Conservation (phyloP, 106 monocot genomes). For the Vanilla planifolia region DNA sequence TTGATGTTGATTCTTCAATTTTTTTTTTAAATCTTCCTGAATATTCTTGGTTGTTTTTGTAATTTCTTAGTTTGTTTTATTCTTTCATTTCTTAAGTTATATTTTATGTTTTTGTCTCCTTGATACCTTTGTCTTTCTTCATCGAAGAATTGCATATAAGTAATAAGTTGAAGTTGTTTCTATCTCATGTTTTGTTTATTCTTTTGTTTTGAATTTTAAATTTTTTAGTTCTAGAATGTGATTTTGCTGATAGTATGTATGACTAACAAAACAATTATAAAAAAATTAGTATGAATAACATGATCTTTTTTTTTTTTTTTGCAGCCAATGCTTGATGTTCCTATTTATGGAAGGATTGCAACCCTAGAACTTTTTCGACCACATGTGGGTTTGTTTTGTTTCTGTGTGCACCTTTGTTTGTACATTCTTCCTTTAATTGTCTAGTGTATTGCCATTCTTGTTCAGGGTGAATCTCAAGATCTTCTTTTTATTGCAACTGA, state of each 20-base stretch:
- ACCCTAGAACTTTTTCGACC: constrained; percentile 98
- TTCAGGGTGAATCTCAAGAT: constrained; percentile 93
- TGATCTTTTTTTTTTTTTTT: constrained; percentile 12
- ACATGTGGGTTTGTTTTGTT: constrained; percentile 48
- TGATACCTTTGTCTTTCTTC: too few relatives aligned
- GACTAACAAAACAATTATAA: too few relatives aligned
- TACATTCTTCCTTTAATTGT: background rate
- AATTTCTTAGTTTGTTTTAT: background rate
- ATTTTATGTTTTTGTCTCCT: too few relatives aligned
- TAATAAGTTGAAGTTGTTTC: too few relatives aligned
- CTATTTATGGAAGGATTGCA: constrained; percentile 98
- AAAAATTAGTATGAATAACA: too few relatives aligned
- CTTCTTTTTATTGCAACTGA: constrained; percentile 97
- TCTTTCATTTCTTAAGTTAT: constrained; percentile 2
- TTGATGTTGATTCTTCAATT: background rate
- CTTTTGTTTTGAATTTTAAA: too few relatives aligned
- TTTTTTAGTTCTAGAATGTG: too few relatives aligned
- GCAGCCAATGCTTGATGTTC: constrained; percentile 99
- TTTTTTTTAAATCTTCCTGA: background rate
- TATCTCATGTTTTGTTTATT: too few relatives aligned
- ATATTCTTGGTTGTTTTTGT: background rate
- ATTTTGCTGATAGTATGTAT: too few relatives aligned
- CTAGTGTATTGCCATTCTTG: constrained; percentile 1
- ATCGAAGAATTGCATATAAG: too few relatives aligned
- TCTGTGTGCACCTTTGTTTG: background rate